A percentile compares a stretch with the other conserved stretches of the same genome.
Conservation (phyloP, 257 asterid species). For the Lantana camara region DNA sequence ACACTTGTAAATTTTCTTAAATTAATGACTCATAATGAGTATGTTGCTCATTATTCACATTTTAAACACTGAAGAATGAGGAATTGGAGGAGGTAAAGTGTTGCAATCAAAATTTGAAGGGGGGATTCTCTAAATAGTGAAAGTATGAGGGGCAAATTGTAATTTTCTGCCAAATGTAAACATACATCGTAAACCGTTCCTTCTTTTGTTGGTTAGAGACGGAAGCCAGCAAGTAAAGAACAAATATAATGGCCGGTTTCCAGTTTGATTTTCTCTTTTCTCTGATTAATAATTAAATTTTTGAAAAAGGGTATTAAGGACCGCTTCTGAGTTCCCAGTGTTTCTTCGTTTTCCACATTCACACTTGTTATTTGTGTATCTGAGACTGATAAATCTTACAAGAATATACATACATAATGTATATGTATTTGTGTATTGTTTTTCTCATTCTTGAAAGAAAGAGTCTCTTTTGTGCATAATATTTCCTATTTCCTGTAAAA, state of each 20-base stretch:
- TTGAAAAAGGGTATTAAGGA: background rate
- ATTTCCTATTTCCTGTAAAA: slow-evolving; percentile 9
- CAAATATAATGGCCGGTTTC: slow-evolving; percentile 29
- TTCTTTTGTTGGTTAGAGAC: slow-evolving; percentile 15
- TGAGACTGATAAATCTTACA: no score
- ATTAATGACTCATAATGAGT: no score
- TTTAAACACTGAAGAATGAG: background rate
- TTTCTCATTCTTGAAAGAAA: slow-evolving; percentile 2
- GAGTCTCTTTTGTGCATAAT: slow-evolving; percentile 18
- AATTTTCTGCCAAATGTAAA: background rate
- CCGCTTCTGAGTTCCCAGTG: slow-evolving; percentile 24
- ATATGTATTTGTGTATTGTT: background rate
- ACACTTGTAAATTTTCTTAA: no score
- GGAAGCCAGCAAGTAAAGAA: slow-evolving; percentile 11
- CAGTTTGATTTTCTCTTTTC: slow-evolving; percentile 28
- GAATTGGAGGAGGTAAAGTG: background rate
- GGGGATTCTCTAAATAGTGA: background rate
- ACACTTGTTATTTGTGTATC: slow-evolving; percentile 2
- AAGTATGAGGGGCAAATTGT: slow-evolving; percentile 15
- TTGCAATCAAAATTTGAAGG: background rate
- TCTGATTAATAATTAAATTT: background rate
- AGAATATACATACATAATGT: no score
- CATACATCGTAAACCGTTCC: background rate
- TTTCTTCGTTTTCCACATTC: slow-evolving; percentile 16
- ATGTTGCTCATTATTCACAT: background rate